Evolutionary conservation across 1,139 yeast species (phyloP).

Genomic region (Debaryomyces sp.): DNA sequence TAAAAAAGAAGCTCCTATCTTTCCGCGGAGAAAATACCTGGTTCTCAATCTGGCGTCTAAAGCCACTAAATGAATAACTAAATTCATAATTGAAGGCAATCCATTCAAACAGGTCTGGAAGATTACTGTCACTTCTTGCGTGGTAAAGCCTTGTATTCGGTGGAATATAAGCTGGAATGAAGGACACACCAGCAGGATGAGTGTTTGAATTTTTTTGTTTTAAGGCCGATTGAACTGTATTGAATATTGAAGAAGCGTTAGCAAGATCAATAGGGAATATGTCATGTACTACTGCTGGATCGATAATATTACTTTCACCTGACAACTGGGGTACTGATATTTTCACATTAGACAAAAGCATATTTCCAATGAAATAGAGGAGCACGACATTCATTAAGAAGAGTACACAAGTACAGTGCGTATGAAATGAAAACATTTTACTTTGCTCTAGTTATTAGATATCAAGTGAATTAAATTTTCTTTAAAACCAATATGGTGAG

Average conservation of each 20-base stretch:
- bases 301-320: not conserved
- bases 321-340: not conserved
- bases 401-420: not conserved
- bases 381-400: not conserved
- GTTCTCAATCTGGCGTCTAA: too few relatives aligned
- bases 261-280: not conserved
- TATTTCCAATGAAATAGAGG: not conserved
- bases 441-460: not conserved
- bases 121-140: not conserved
- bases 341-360: not conserved
- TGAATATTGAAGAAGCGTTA: not conserved
- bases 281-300: not conserved
- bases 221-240: not conserved
- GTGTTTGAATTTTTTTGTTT: not conserved
- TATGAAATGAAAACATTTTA: not conserved
- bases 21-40: not conserved
- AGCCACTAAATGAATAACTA: not conserved
- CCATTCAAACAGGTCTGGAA: not conserved
- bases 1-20: not conserved
- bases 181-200: too few relatives aligned
- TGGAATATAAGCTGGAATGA: not conserved
- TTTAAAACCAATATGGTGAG: too few relatives aligned
- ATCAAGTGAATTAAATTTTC: not conserved
- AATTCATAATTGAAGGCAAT: not conserved
- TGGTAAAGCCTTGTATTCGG: not conserved